These are phyloP conservation scores for Pythium apleroticum DNA, from an alignment of 352 stramenopile species.

Conservation along the genomic window DNA sequence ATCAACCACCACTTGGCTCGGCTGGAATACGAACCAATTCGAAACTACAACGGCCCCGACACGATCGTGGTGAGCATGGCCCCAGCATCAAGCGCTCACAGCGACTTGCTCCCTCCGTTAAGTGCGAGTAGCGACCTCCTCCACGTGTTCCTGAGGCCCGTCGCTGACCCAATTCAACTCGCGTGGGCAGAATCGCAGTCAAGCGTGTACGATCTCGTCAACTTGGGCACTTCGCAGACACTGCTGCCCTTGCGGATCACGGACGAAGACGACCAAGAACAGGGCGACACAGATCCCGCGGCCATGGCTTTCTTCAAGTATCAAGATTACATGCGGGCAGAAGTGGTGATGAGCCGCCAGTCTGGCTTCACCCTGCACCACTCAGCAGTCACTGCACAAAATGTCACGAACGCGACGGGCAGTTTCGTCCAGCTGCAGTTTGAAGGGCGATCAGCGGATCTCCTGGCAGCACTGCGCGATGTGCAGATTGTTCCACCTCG, in stretches of 20 bases:
- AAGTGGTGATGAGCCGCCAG: neutral
- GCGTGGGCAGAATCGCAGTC: constrained; percentile 21
- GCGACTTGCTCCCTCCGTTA: neutral
- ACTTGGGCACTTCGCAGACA: neutral
- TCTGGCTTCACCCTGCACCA: constrained; percentile 4
- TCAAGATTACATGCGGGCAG: constrained; percentile 1
- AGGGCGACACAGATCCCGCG: neutral
- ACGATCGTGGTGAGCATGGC: constrained; percentile 36
- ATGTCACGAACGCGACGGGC: neutral
- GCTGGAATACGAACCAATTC: constrained; percentile 31
- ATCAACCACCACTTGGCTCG: constrained; percentile 24
- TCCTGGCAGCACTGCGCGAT: constrained; percentile 3
- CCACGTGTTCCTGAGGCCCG: constrained; percentile 34
- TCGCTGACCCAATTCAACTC: constrained; percentile 31
- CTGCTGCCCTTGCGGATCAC: constrained; percentile 6
- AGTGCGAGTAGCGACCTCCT: constrained; percentile 26
- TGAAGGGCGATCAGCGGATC: constrained; percentile 7
- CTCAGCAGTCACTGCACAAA: constrained; percentile 1
- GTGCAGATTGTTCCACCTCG: neutral
- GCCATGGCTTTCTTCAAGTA: constrained; percentile 11
- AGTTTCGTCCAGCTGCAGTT: constrained; percentile 6
- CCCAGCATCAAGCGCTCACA: neutral
- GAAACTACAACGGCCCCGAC: constrained; percentile 42
- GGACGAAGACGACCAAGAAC: constrained; percentile 9
- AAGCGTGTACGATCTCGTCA: neutral